These are phyloP conservation scores for Hirsutella thompsonii DNA, from an alignment of 2,329 filamentous ascomycete species.

Conservation along the genomic window DNA sequence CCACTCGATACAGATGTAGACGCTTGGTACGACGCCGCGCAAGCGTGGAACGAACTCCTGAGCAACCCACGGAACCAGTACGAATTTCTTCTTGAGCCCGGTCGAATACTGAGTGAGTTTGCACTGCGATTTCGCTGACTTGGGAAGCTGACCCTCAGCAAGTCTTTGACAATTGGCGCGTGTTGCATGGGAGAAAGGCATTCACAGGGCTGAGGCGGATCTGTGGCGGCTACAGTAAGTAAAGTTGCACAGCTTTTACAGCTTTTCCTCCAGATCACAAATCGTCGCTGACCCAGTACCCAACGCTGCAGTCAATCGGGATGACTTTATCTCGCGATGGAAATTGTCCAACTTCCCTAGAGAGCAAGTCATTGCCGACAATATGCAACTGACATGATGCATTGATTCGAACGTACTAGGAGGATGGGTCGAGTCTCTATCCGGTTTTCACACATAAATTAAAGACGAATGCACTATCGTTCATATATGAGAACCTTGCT, in stretches of 20 bases:
- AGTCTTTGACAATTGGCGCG: constrained; percentile 96
- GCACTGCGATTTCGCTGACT: neutral
- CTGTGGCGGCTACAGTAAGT: constrained; percentile 82
- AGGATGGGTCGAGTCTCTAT: no score
- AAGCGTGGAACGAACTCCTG: constrained; percentile 59
- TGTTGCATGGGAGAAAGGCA: constrained; percentile 71
- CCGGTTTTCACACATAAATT: no score
- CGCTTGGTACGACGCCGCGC: constrained; percentile 70
- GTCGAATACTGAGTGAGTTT: constrained; percentile 57
- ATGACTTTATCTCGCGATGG: constrained; percentile 70
- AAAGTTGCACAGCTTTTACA: neutral
- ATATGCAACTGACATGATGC: constrained; percentile 3
- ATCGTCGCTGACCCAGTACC: no score
- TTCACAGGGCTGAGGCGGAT: constrained; percentile 80
- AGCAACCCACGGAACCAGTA: constrained; percentile 54
- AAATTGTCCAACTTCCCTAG: constrained; percentile 53
- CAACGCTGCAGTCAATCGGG: constrained; percentile 49
- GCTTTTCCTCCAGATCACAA: neutral
- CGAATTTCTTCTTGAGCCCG: constrained; percentile 71
- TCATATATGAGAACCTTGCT: no score
- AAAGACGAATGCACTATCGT: no score
- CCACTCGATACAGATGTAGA: constrained; percentile 37
- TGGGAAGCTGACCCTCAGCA: constrained; percentile 1
- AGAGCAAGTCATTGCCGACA: constrained; percentile 27
- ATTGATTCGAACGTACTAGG: no score